These are phyloP conservation scores for Artomyces pyxidatus DNA, from an alignment of 768 basidiomycete species.

Conservation along the genomic window DNA sequence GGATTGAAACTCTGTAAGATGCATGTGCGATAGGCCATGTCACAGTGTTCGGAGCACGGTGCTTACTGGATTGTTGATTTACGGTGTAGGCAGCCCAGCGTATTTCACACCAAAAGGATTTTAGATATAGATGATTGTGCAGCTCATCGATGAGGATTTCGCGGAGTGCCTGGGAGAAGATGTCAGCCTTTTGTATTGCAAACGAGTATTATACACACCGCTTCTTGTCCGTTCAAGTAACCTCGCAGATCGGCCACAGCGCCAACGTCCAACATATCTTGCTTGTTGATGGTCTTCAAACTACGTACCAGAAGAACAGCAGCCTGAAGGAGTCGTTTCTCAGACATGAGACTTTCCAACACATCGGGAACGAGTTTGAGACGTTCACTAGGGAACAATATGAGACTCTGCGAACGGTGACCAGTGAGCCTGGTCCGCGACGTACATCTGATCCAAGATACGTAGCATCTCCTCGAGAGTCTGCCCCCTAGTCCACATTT, in stretches of 20 bases:
- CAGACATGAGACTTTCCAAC: constrained; percentile 90
- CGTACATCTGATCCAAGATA: constrained; percentile 91
- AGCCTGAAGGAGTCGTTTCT: constrained; percentile 88
- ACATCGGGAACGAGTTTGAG: constrained; percentile 87
- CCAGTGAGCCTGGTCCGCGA: constrained; percentile 4
- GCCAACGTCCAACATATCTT: constrained; percentile 94
- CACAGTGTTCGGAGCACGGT: neutral
- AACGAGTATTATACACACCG: constrained; percentile 38
- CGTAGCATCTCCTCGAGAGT: constrained; percentile 93
- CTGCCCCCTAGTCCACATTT: constrained; percentile 83
- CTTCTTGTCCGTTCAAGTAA: constrained; percentile 83
- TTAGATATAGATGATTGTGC: constrained; percentile 95
- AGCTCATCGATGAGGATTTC: constrained; percentile 95
- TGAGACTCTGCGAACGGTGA: constrained; percentile 3
- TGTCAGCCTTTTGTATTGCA: neutral
- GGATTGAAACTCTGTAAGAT: constrained; percentile 1
- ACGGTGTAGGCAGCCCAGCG: constrained; percentile 83
- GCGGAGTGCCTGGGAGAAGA: constrained; percentile 57
- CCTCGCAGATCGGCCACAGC: constrained; percentile 81
- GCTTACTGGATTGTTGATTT: constrained; percentile 71
- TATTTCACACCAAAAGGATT: constrained; percentile 91
- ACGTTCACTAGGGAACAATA: constrained; percentile 40
- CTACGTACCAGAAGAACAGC: constrained; percentile 80
- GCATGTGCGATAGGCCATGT: constrained; percentile 3
- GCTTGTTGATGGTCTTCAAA: constrained; percentile 83